Evolutionary conservation across 164 flowering plant genomes (phyloP).

Genomic region (Magnolia changhungtana): DNA sequence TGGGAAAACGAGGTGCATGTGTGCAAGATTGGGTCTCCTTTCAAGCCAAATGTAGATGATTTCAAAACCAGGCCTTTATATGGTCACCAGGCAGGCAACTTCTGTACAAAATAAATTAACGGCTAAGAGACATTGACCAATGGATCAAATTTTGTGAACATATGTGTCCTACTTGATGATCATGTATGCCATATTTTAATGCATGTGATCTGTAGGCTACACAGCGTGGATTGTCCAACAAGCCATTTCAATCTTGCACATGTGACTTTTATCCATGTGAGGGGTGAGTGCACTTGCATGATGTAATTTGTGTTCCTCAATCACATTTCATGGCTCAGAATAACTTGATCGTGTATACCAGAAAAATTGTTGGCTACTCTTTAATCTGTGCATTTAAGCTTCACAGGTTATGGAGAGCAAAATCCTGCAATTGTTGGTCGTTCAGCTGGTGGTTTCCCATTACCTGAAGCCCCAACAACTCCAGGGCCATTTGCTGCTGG

Average conservation of each 20-base stretch:
- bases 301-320: too few species aligned
- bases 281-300: too few species aligned
- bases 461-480: constrained; percentile 66
- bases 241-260: background rate
- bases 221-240: background rate
- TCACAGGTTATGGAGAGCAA: constrained; percentile 85
- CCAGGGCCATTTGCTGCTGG: constrained; percentile 86
- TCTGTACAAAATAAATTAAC: too few species aligned
- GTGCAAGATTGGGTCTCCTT: too few species aligned
- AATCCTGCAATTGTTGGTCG: constrained; percentile 59
- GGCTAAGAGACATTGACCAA: background rate
- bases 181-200: background rate
- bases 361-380: background rate
- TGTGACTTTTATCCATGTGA: too few species aligned
- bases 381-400: background rate
- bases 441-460: constrained; percentile 50
- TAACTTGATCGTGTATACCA: too few species aligned
- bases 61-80: too few species aligned
- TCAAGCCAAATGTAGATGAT: too few species aligned
- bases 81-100: too few species aligned
- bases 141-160: background rate
- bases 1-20: too few species aligned
- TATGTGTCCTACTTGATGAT: background rate
- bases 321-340: too few species aligned
- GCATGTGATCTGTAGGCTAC: background rate